Evolutionary conservation across 208 protist species (phyloP).

Genomic region (Wallacemonas collosoma): DNA sequence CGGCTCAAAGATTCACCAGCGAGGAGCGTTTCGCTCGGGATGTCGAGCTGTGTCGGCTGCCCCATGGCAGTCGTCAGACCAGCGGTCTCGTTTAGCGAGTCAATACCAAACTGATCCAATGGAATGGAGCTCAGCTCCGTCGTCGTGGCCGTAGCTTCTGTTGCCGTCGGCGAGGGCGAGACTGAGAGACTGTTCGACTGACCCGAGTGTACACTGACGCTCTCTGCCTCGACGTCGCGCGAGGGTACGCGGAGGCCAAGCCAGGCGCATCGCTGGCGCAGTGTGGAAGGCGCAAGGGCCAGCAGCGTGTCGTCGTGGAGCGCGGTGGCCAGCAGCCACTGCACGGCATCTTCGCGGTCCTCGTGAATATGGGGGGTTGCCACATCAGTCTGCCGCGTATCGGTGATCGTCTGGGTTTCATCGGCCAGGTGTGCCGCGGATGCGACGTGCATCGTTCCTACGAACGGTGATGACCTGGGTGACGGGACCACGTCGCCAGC

Average conservation of each 20-base stretch:
- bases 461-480: too few species aligned
- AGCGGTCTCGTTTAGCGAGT: slow-evolving; percentile 9
- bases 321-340: slow-evolving; percentile 12
- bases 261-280: not conserved
- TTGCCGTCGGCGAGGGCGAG: not conserved
- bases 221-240: not conserved
- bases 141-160: not conserved
- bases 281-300: not conserved
- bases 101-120: slow-evolving; percentile 3
- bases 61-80: not conserved
- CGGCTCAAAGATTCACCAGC: not conserved
- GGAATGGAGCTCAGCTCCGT: not conserved
- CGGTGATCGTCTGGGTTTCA: not conserved
- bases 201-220: too few species aligned
- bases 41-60: slow-evolving; percentile 3
- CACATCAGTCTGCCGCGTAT: not conserved
- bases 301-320: not conserved
- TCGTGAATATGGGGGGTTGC: not conserved
- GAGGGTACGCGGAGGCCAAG: slow-evolving; percentile 11
- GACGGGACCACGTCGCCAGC: too few species aligned
- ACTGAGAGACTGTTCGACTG: not conserved
- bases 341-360: not conserved
- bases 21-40: not conserved
- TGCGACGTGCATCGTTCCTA: too few species aligned
- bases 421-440: not conserved